Evolutionary conservation across 345 rosid genomes (phyloP), one percentile per base, ranked within the genome.

Genomic region (Carallia brachiata): DNA sequence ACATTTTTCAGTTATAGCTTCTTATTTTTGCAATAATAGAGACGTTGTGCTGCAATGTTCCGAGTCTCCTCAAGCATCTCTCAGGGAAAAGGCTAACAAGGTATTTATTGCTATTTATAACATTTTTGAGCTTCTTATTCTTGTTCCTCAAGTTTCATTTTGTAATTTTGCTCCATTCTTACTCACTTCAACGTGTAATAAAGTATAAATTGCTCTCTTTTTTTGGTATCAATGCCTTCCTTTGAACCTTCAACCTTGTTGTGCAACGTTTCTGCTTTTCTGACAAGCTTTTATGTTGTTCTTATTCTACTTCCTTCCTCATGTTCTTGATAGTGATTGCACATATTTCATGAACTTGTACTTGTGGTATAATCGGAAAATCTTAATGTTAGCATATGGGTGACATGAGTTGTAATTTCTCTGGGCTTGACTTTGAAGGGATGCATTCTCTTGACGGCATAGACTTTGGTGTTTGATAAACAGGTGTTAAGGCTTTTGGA

Each of bases 1-100:
- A 19, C 81, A 84, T 30, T 89, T 90, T 80, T 77, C 86, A 52
- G 61, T 83, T 72, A 74, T 87, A 48, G 80, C 87, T 54, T 87
- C 96, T 58, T 95, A 86, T 83, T 95, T 92, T 74, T 67, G 76
- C 56, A 96, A 89, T 77, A 92, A 90, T 78, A 73, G 69, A 52
- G 94, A 90, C 83, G 67, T 62, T 73, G 79, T 95, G 54, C 68
- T 86, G 67, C 79, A 76, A 75, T 92, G 98, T 75, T 84, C 86
- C 4, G 96, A 90, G 78, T 92, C 91, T 79, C 98, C 97, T 5
- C 98, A 95, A 81, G 66, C 86, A 73, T 92, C 98, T 72, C 86
- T 95, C 52, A 88, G 96, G 56, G 97, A 95, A 69, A 95, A 86
- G 84, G 89, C 98, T 75, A 84, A 78, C 67, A 95, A 78, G 94